phyloP scores from a whole-genome alignment of 139 green algal genomes.

The Auxenochlorella pyrenoidosa region DNA sequence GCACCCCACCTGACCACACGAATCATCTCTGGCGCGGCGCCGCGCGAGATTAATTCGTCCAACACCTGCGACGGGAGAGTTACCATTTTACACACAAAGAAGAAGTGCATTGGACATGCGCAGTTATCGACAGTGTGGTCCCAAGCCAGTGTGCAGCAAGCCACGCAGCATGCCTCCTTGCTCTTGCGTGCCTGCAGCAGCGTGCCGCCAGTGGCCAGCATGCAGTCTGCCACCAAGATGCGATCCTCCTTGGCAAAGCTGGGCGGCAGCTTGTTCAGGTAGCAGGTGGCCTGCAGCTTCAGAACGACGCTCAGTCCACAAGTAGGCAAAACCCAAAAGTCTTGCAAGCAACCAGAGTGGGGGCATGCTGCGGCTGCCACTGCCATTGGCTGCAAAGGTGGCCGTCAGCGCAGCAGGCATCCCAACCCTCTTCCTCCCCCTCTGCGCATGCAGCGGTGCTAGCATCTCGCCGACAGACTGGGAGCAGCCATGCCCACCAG shows the following conservation, averaged over 20 bases:
- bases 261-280: conserved; percentile 96
- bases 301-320: background rate
- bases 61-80: conserved; percentile 56
- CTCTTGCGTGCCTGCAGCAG: conserved; percentile 41
- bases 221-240: conserved; percentile 88
- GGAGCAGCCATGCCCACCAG: no score
- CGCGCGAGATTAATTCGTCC: conserved; percentile 78
- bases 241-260: conserved; percentile 74
- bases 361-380: background rate
- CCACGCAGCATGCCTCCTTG: background rate
- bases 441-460: no score
- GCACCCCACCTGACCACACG: conserved; percentile 69
- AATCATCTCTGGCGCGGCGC: conserved; percentile 80
- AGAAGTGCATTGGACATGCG: no score
- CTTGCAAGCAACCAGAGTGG: background rate
- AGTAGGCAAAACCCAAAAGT: no score
- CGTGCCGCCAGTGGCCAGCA: conserved; percentile 93
- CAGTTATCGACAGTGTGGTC: no score
- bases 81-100: no score
- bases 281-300: conserved; percentile 73
- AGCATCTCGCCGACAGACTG: no score
- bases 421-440: no score
- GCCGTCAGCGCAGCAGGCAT: background rate
- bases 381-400: background rate
- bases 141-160: background rate